Percentiles rank a stretch among this genome's conserved stretches.
Conservation (phyloP, 768 basidiomycete genomes). For the Tubosaeta sp. region DNA sequence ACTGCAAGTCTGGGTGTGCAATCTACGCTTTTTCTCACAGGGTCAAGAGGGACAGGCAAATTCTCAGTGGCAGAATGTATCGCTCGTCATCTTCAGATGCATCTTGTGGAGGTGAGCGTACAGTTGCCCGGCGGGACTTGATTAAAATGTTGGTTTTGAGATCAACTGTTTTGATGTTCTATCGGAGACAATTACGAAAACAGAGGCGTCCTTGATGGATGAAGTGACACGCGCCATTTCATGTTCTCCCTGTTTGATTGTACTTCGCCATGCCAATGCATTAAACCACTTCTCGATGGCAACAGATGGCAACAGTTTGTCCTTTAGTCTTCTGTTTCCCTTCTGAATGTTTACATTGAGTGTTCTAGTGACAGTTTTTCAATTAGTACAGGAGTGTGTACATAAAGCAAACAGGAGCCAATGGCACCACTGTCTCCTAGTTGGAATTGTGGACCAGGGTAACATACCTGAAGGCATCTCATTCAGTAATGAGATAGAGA, state of each 20-base stretch:
- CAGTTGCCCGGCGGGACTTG: neutral
- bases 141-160: constrained; percentile 36
- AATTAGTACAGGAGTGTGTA: constrained; percentile 60
- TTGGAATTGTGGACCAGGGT: constrained; percentile 69
- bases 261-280: constrained; percentile 80
- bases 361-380: constrained; percentile 50
- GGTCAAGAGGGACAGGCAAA: constrained; percentile 80
- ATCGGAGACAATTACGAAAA: constrained; percentile 72
- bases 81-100: constrained; percentile 64
- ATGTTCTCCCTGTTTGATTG: constrained; percentile 81
- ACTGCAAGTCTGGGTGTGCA: constrained; percentile 60
- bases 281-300: constrained; percentile 58
- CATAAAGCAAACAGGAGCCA: constrained; percentile 52
- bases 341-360: neutral
- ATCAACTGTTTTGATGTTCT: constrained; percentile 82
- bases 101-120: constrained; percentile 63
- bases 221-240: constrained; percentile 71
- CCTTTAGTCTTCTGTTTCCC: neutral
- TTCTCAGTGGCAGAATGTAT: constrained; percentile 55
- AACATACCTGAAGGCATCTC: constrained; percentile 59
- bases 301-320: constrained; percentile 52
- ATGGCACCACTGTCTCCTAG: constrained; percentile 68
- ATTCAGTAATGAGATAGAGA: constrained; percentile 82
- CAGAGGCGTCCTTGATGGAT: constrained; percentile 66
- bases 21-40: constrained; percentile 72